phyloP scores from a whole-genome alignment of 208 protist genomes.

The Acanthamoeba divionensis region DNA sequence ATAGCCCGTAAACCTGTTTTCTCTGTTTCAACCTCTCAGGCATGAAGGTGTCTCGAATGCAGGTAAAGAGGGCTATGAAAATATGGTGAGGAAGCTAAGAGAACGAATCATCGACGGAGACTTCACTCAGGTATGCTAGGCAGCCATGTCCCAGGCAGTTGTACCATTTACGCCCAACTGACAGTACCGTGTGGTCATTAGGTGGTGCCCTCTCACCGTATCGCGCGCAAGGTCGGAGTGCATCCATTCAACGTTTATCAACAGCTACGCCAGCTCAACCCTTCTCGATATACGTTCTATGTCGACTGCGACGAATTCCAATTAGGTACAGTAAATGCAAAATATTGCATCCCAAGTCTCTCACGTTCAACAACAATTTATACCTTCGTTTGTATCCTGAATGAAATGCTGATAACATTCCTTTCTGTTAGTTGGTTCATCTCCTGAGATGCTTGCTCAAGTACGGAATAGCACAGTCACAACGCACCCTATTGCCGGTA shows the following conservation, averaged over 20 bases:
- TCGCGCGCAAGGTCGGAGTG: constrained; percentile 21
- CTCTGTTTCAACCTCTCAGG: background rate
- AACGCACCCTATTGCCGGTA: constrained; percentile 76
- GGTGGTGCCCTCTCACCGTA: constrained; percentile 32
- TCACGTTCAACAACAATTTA: background rate
- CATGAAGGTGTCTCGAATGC: constrained; percentile 55
- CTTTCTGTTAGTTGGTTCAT: constrained; percentile 68
- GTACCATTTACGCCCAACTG: background rate
- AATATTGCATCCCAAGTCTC: background rate
- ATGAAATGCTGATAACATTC: no score
- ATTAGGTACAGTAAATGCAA: background rate
- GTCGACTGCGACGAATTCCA: constrained; percentile 58
- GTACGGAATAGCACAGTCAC: constrained; percentile 54
- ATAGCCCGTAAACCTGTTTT: background rate
- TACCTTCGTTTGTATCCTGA: no score
- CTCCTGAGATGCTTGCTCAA: constrained; percentile 69
- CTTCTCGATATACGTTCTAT: constrained; percentile 77
- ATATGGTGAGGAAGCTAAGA: constrained; percentile 62
- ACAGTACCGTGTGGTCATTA: background rate
- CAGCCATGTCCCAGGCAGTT: background rate
- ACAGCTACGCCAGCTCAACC: constrained; percentile 68
- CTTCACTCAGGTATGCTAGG: constrained; percentile 66
- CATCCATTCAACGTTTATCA: constrained; percentile 74
- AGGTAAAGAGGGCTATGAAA: constrained; percentile 59
- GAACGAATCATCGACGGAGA: constrained; percentile 69